phyloP scores from a whole-genome alignment of 441 rosid genomes.

The Raphanus hybrid region DNA sequence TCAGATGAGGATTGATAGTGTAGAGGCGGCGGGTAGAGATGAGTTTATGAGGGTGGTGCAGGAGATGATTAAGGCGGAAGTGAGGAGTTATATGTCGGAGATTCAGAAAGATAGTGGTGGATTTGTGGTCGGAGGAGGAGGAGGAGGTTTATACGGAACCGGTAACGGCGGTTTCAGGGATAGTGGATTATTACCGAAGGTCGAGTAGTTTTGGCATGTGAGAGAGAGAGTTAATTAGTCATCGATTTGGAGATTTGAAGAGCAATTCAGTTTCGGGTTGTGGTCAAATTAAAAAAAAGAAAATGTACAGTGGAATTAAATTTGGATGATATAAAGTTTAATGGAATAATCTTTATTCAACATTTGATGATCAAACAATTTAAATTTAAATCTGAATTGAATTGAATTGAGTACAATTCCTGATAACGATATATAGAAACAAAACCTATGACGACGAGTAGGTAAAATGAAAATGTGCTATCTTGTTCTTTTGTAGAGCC shows the following conservation, averaged over 20 bases:
- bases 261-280: constrained; percentile 33
- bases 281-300: background rate
- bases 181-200: constrained; percentile 25
- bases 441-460: background rate
- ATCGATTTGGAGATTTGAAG: background rate
- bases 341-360: constrained; percentile 18
- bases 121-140: background rate
- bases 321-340: background rate
- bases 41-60: constrained; percentile 47
- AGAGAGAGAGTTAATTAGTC: background rate
- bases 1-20: constrained; percentile 25
- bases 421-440: background rate
- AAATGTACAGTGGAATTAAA: constrained; percentile 33
- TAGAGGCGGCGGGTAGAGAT: constrained; percentile 41
- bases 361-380: background rate
- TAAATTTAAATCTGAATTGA: too few species aligned
- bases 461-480: background rate
- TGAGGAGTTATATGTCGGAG: constrained; percentile 42
- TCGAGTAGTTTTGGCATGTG: constrained; percentile 17
- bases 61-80: constrained; percentile 41
- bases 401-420: background rate
- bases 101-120: constrained; percentile 28
- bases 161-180: constrained; percentile 25
- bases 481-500: background rate
- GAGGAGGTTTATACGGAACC: too few species aligned